phyloP scores from a whole-genome alignment of 352 stramenopile genomes.

The Phytophthora constricta region DNA sequence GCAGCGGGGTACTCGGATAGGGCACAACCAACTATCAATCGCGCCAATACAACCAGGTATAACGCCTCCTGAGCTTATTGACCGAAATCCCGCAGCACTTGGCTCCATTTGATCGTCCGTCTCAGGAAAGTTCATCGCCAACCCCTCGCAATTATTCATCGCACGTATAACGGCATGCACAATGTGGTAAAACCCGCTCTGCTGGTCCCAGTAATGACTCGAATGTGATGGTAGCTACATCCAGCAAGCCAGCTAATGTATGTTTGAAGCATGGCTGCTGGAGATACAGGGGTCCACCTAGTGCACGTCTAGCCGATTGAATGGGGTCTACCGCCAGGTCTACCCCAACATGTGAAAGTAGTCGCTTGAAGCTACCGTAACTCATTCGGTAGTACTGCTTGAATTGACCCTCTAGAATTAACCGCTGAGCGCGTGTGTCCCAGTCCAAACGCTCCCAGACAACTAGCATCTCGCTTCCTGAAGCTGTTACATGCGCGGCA shows the following conservation, averaged over 20 bases:
- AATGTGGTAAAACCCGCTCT: slow-evolving; percentile 9
- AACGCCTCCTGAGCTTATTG: not conserved
- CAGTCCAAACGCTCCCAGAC: not conserved
- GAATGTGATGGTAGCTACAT: slow-evolving; percentile 21
- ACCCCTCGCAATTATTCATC: not conserved
- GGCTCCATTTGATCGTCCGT: not conserved
- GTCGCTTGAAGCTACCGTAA: not conserved
- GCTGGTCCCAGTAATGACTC: slow-evolving; percentile 8
- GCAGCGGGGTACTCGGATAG: not conserved
- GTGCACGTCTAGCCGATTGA: slow-evolving; percentile 2
- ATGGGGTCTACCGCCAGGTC: too few relatives aligned
- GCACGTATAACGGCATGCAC: not conserved
- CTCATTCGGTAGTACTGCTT: not conserved
- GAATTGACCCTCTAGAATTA: not conserved
- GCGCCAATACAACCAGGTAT: slow-evolving; percentile 11
- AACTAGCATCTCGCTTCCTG: too few relatives aligned
- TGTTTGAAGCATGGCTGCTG: slow-evolving; percentile 12
- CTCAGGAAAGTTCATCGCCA: not conserved
- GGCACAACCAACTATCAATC: slow-evolving; percentile 14
- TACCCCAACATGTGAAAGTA: not conserved
- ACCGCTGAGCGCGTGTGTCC: not conserved
- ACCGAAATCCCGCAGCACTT: not conserved
- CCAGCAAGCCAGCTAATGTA: slow-evolving; percentile 9
- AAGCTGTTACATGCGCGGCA: too few relatives aligned
- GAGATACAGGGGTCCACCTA: slow-evolving; percentile 6